These are phyloP conservation scores for Phyllosticta capitalensis DNA, from an alignment of 2,329 filamentous ascomycete genomes.

Conservation along the genomic window DNA sequence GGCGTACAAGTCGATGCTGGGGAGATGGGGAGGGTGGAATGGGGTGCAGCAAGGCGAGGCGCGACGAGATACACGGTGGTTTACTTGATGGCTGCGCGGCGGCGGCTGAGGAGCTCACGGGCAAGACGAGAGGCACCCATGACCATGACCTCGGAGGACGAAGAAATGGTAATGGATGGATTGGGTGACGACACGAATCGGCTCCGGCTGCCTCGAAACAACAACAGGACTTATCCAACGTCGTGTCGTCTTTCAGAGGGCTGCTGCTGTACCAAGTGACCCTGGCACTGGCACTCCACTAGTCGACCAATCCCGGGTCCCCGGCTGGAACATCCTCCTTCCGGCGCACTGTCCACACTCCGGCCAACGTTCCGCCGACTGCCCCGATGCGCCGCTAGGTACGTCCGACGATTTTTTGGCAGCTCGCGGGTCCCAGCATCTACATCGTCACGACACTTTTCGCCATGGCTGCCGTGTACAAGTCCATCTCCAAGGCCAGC, in stretches of 20 bases:
- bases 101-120: conserved; percentile 4
- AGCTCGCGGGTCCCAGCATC: background rate
- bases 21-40: background rate
- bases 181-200: background rate
- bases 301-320: background rate
- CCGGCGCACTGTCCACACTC: background rate
- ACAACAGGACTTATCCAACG: background rate
- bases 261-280: background rate
- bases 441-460: background rate
- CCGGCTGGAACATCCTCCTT: background rate
- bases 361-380: background rate
- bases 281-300: background rate
- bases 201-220: background rate
- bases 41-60: background rate
- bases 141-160: no score
- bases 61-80: background rate
- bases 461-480: conserved; percentile 48
- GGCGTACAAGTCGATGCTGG: background rate
- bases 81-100: background rate
- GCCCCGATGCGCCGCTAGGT: background rate
- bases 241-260: background rate
- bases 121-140: background rate
- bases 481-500: conserved; percentile 39
- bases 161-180: background rate
- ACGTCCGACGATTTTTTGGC: background rate